Evolutionary conservation across 768 basidiomycete species (phyloP), one percentile per base, ranked within the genome.

Genomic region (Gelatoporia subvermispora): DNA sequence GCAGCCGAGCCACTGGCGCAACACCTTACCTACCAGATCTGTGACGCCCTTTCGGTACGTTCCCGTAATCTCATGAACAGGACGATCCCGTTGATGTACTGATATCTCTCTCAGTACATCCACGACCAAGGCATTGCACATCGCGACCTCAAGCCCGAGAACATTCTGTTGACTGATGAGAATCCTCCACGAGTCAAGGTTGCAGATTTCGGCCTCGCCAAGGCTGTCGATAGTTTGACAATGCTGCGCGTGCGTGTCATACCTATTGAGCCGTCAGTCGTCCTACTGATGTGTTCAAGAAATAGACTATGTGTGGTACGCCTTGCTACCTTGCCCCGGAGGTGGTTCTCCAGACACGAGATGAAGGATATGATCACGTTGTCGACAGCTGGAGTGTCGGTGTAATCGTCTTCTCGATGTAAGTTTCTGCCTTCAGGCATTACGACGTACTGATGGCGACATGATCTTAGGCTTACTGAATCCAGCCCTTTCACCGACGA

Each of bases 331-430:
- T 96, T 4, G 93, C 93, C 1, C 92, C 92, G 1, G 94, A 97
- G 57, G 91, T 99, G 25, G 87, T 97, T 42, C 70, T 69, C 52
- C 84, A 85, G 53, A 65, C 73, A 38, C 71, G 76, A 37, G 67
- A 73, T 23, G 70, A 79, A 48, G 94, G 93, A 2, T 98, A 99
- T 60, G 84, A 87, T 59, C 79, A 84, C 49, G 70, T 87, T 17
- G 96, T 98, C 43, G 96, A 99, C 62, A 92, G 90, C 53, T 99
- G 93, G 93, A 94, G 91, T 40, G 80, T 93, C 10, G 95, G 96
- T 5, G 92, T 96, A 18, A 96, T 98, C 45, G 79, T 97, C 1
- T 98, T 86, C 59, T 85, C 85, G 20, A 93, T 92, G 93, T 93
- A 59, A 52, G 81, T 63, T 10, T n/a, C 21, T 21, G 53, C 38